A percentile compares a stretch with the other conserved stretches of the same genome.
These are phyloP conservation scores for Monilinia polystroma DNA, from an alignment of 2,329 filamentous ascomycete species.

Conservation along the genomic window DNA sequence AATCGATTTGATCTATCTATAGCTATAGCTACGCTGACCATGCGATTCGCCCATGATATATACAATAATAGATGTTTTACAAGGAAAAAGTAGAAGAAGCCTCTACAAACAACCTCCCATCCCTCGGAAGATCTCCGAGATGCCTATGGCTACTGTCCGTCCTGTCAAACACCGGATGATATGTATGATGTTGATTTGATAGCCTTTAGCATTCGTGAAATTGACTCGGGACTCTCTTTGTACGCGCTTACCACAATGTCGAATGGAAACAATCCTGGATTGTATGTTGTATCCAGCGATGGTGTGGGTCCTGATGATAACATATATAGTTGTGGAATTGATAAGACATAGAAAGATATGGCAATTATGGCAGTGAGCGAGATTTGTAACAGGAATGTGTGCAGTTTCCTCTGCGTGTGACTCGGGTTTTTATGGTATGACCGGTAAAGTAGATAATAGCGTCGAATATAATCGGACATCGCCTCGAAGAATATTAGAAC, in stretches of 20 bases:
- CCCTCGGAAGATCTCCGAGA: too few species aligned
- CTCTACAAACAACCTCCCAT: too few species aligned
- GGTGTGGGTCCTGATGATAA: slow-evolving; percentile 17
- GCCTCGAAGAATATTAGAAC: not conserved
- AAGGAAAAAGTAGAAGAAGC: too few species aligned
- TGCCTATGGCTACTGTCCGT: too few species aligned
- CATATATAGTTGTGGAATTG: not conserved
- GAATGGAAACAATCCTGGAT: slow-evolving; percentile 26
- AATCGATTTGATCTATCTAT: too few species aligned
- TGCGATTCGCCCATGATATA: too few species aligned
- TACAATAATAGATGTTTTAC: too few species aligned
- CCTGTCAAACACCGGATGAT: too few species aligned
- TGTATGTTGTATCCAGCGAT: slow-evolving; percentile 29
- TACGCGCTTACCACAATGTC: slow-evolving; percentile 38
- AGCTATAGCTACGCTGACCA: too few species aligned
- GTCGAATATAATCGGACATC: not conserved
- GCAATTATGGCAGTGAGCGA: not conserved
- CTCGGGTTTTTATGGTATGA: too few species aligned
- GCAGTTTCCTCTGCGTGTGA: not conserved
- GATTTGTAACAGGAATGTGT: not conserved
- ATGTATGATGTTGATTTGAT: slow-evolving; percentile 32
- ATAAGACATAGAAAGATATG: not conserved
- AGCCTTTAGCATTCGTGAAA: slow-evolving; percentile 30
- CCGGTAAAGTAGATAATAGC: slow-evolving; percentile 7
- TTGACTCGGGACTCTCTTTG: slow-evolving; percentile 29